Percentiles rank a stretch among this genome's conserved stretches.
These are phyloP conservation scores for Colletotrichum sp. DNA, from an alignment of 2,329 filamentous ascomycete genomes.

Conservation along the genomic window DNA sequence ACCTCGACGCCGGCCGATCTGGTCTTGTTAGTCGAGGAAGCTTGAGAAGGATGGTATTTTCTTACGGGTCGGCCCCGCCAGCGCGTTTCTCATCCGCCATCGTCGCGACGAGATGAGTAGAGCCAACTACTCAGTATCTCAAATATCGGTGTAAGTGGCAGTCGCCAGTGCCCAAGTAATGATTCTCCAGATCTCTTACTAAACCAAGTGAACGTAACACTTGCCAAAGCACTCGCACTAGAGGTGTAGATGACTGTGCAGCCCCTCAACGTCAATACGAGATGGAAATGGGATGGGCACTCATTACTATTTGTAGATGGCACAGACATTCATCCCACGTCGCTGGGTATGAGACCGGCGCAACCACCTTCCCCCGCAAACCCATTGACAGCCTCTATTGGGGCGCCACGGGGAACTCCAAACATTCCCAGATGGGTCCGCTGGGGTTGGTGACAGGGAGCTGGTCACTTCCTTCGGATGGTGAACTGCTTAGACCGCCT, in stretches of 20 bases:
- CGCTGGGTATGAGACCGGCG: neutral
- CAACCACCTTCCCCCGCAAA: constrained; percentile 7
- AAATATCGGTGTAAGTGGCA: neutral
- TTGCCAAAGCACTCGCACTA: neutral
- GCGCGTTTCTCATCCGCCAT: constrained; percentile 11
- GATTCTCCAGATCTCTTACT: neutral
- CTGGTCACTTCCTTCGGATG: neutral
- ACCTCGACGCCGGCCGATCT: neutral
- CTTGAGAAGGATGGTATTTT: neutral
- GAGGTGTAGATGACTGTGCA: neutral
- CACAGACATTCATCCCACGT: neutral
- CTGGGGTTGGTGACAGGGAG: neutral
- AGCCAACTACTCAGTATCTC: neutral
- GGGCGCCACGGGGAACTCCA: neutral
- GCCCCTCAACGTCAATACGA: neutral
- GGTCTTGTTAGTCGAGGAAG: neutral
- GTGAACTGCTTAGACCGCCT: neutral
- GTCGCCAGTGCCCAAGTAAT: neutral
- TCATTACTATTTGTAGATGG: constrained; percentile 10
- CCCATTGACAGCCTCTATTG: neutral
- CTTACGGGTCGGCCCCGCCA: neutral
- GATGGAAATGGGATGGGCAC: neutral
- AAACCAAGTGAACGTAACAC: neutral
- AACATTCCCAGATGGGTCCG: neutral
- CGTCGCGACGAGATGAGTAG: neutral